phyloP scores from a whole-genome alignment of 768 basidiomycete species.

The Pleurotus pulmonarius region DNA sequence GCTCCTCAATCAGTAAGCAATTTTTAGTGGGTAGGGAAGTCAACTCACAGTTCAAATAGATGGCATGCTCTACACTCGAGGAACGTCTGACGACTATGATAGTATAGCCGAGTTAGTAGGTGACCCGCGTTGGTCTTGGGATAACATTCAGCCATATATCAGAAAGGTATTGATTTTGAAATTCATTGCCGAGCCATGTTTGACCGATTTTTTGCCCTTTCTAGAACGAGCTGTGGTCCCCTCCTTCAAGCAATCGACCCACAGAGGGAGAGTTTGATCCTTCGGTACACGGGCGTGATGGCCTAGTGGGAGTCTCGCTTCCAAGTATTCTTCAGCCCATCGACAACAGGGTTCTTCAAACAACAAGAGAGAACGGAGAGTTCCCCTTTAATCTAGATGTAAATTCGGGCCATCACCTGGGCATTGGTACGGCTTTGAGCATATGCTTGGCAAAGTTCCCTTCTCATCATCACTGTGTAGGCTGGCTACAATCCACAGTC shows the following conservation, averaged over 20 bases:
- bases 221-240: slow-evolving; percentile 13
- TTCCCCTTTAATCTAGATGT: slow-evolving; percentile 31
- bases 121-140: slow-evolving; percentile 25
- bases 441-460: neutral
- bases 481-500: slow-evolving; percentile 17
- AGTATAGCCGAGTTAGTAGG: neutral
- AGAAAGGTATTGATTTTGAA: slow-evolving; percentile 14
- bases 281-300: slow-evolving; percentile 20
- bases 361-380: slow-evolving; percentile 16
- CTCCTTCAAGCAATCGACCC: slow-evolving; percentile 20
- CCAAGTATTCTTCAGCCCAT: slow-evolving; percentile 14
- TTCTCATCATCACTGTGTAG: slow-evolving; percentile 6
- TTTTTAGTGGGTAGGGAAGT: neutral
- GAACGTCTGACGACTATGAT: neutral
- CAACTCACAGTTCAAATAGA: neutral
- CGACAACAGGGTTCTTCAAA: slow-evolving; percentile 18
- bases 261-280: slow-evolving; percentile 22
- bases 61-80: neutral
- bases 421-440: slow-evolving; percentile 16
- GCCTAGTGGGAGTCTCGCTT: slow-evolving; percentile 17
- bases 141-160: slow-evolving; percentile 23
- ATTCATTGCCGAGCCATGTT: neutral
- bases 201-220: neutral
- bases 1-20: slow-evolving; percentile 6
- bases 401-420: slow-evolving; percentile 26